Conservation (phyloP, 257 asterid species). For the Solanum rostratum region DNA sequence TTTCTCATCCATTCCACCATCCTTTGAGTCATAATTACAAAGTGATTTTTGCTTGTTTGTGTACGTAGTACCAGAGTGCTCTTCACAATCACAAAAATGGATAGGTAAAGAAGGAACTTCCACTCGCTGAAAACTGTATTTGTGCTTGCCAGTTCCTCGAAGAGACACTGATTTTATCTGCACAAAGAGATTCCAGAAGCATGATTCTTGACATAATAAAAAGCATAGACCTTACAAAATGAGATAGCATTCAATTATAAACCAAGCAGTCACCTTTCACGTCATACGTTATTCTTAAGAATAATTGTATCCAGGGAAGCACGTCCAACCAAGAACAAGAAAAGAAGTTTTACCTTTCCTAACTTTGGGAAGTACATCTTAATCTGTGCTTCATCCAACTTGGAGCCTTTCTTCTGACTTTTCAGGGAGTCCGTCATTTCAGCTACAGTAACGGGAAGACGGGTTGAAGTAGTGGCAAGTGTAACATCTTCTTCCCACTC, state of each 20-base stretch:
- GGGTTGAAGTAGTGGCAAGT: conserved; percentile 19
- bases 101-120: conserved; percentile 58
- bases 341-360: conserved; percentile 43
- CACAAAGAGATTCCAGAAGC: conserved; percentile 5
- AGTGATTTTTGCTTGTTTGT: conserved; percentile 12
- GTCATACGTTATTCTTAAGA: not conserved
- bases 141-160: conserved; percentile 89
- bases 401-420: conserved; percentile 22
- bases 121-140: conserved; percentile 91
- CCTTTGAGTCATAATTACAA: conserved; percentile 19
- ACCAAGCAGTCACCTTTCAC: not conserved
- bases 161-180: conserved; percentile 67
- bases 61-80: conserved; percentile 44
- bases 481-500: conserved; percentile 78
- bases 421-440: conserved; percentile 18
- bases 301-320: not conserved
- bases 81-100: conserved; percentile 85
- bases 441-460: conserved; percentile 14
- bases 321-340: not conserved
- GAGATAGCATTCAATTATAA: not conserved
- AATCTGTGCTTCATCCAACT: conserved; percentile 46
- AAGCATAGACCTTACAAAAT: not conserved
- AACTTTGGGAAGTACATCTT: conserved; percentile 62
- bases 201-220: conserved; percentile 6
- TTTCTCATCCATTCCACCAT: conserved; percentile 47